Base-by-base conservation (phyloP, 1,284 basidiomycete species). In the Marasmius tenuissimus region DNA sequence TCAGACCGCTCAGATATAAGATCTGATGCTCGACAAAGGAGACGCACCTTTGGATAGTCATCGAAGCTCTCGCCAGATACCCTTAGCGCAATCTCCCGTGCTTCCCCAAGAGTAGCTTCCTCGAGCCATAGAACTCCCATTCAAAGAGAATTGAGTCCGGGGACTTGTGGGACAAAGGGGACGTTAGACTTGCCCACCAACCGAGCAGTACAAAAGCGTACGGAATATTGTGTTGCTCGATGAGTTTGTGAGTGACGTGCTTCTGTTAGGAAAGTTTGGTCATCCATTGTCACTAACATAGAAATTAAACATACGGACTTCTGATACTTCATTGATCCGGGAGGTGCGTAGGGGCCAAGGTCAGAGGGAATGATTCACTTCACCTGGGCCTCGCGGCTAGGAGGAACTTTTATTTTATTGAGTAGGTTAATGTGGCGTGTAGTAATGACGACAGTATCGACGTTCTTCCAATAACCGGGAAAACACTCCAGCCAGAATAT, bases 51-150 rank as follows among this genome's bases (percentile, higher is more conserved):
- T 18, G 35, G 52, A 56, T 55, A 60, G 33, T 54, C 59, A n/a
- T 34, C 27, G 18, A 60, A 53, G 35, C 53, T 52, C 33, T 59
- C 58, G 18, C 58, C 58, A 37, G 58, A 51, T 27, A 59, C 49
- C 7, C 18, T 38, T 37, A 4, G 34, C n/a, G 18, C 58, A 27
- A 59, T 5, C 34, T 10, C 49, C 58, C 58, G 53, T 18, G 22
- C 58, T 34, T 60, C 59, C 10, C 47, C 59, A n/a, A 47, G 37
- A n/a, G 59, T 60, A 22, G 27, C 6, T 33, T 60, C 59, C 22
- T 27, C 59, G 56, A 37, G 20, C 52, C 52, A 12, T 8, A 18
- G 16, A 54, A 54, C 33, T 54, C 27, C 20, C 38, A 35, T 8
- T 39, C 27, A n/a, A n/a, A n/a, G 55, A 11, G 33, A n/a, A 14